phyloP scores from a whole-genome alignment of 352 stramenopile species.

The Globisporangium paddicum region DNA sequence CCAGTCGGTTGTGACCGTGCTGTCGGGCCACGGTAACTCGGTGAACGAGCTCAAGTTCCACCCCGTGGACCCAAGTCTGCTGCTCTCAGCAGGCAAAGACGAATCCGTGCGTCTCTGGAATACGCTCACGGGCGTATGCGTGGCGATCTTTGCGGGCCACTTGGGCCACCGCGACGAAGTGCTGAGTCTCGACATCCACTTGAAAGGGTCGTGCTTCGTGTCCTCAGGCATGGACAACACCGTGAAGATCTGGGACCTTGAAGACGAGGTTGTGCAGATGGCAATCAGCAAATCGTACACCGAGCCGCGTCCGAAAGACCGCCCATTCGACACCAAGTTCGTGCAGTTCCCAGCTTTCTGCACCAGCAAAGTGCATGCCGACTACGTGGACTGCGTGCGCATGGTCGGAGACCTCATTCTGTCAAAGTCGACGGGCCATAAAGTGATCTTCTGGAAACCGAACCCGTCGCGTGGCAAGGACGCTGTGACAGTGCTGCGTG shows the following conservation, averaged over 20 bases:
- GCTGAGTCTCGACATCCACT: conserved; percentile 85
- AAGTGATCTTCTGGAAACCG: conserved; percentile 91
- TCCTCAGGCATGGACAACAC: conserved; percentile 92
- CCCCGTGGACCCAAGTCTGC: conserved; percentile 82
- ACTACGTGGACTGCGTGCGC: conserved; percentile 90
- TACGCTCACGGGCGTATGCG: conserved; percentile 74
- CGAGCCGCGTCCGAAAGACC: conserved; percentile 46
- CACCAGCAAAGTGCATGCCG: conserved; percentile 88
- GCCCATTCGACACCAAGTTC: conserved; percentile 80
- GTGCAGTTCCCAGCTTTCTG: conserved; percentile 91
- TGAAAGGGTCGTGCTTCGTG: conserved; percentile 86
- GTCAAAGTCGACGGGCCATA: conserved; percentile 85
- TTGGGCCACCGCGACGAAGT: conserved; percentile 89
- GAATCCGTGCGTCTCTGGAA: conserved; percentile 93
- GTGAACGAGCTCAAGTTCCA: conserved; percentile 93
- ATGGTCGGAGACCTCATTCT: conserved; percentile 75
- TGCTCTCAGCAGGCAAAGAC: conserved; percentile 91
- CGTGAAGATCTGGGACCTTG: conserved; percentile 93
- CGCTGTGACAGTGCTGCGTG: conserved; percentile 69
- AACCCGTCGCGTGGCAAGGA: conserved; percentile 77
- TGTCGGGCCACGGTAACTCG: conserved; percentile 88
- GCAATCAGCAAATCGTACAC: conserved; percentile 79
- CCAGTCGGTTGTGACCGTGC: conserved; percentile 68
- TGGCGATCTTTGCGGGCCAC: conserved; percentile 92
- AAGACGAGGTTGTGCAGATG: conserved; percentile 60